Base-by-base conservation (phyloP, 2,329 filamentous ascomycete genomes). In the Calonectria fujianensis region DNA sequence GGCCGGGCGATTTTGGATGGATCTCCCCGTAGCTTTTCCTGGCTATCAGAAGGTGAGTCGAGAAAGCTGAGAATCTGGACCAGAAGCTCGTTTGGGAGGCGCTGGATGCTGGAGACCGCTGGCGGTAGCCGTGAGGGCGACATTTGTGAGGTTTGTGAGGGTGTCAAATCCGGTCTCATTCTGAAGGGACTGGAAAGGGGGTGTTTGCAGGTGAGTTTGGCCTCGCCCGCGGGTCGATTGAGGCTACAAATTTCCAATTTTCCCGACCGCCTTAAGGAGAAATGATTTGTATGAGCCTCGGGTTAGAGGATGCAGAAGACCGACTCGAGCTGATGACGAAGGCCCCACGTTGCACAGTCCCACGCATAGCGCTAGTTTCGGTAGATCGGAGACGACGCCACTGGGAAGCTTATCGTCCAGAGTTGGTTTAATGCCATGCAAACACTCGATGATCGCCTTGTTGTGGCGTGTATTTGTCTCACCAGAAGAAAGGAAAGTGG, bases 71-170 rank as follows among this genome's bases (percentile, higher is more conserved):
- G 86, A 76, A 94, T 89, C 4, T 90, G 86, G 68, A 88, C 82
- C 29, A 93, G 83, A 59, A 94, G 84, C 84, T 94, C 93, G 75
- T 90, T 91, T 2, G 92, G 93, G 27, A 94, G 87, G 32, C 79
- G 69, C 32, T 84, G 75, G 80, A 74, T 67, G 67, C 86, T 72
- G 10, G 67, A 73, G 1, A 70, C n/a, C 9, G 54, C 10, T 27
- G 64, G 39, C 39, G 29, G 31, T 52, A 13, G 24, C 11, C 29
- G 20, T 31, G 63, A 14, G 18, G 63, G 16, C 37, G 24, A 41
- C 57, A 63, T 63, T 61, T 41, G 13, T 41, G 57, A 20, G n/a
- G 24, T n/a, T 37, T 37, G 41, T 18, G 18, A 45, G 18, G 18
- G 16, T 45, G 41, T 27, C 24, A 52, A 31, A 52, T 45, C 48